Evolutionary conservation across 306 rosid genomes (phyloP), one percentile per base, ranked within the genome.

Genomic region (Clitoria ternatea): DNA sequence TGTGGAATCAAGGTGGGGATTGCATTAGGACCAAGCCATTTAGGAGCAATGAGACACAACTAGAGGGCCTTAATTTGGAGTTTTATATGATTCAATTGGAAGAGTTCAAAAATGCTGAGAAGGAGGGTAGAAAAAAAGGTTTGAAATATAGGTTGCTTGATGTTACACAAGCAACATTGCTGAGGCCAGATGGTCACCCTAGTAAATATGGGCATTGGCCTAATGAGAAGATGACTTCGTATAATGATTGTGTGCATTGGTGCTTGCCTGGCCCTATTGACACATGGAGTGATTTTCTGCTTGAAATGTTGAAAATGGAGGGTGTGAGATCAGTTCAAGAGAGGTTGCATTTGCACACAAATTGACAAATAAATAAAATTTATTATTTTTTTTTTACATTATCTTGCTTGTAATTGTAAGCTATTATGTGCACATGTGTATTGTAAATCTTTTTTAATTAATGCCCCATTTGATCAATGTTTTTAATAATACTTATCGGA

Each of bases 101-200:
- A 52, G 99, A 89, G 71, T 87, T 81, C 33, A 89, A 81, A 56
- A 55, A 3, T 33, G 99, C 96, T 7, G 90, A 83, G 54, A 85
- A 54, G 14, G 96, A 84, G 61, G 97, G 77, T 0, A 86, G 69
- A 43, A 75, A 72, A 53, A 88, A 75, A 3, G 96, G 91, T 5
- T 44, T 63, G 79, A 88, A 78, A 69, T 91, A 69, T 8, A 82
- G 96, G 79, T 24, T 95, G 2, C 61, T 89, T 43, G 97, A 95
- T 69, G 77, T 87, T 0, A 95, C 96, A 35, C 86, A 77, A 50
- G 90, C 97, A 3, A 40, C 69, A 40, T 33, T 84, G 67, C 61
- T 87, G 61, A 89, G 99, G 57, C 99, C 96, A 35, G 99, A 95
- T 76, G 99, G 99, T 3, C 97, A 95, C 15, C 99, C 99, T 0